Percentiles rank a stretch among this genome's conserved stretches.
Conservation (phyloP, 2,329 filamentous ascomycete species). For the Ceratocystis alfenasii region DNA sequence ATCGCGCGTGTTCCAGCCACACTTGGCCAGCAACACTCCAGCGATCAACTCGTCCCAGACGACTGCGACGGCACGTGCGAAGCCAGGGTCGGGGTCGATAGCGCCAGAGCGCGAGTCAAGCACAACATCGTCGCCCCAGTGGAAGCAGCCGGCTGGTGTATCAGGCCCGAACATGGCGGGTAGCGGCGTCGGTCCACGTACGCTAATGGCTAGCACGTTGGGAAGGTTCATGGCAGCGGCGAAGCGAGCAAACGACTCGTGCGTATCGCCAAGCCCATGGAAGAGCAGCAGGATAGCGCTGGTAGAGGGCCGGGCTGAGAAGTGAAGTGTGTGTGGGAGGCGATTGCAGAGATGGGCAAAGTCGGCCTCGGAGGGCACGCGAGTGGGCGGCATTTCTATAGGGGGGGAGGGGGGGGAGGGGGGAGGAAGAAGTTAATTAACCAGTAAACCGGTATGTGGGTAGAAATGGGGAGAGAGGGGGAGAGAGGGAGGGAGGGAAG, state of each 20-base stretch:
- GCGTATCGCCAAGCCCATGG: conserved; percentile 71
- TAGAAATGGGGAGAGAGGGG: neutral
- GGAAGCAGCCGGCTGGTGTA: conserved; percentile 32
- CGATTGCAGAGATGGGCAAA: conserved; percentile 35
- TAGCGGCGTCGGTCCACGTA: conserved; percentile 58
- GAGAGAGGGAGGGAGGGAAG: too few species aligned
- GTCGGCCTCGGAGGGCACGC: conserved; percentile 41
- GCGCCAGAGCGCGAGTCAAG: conserved; percentile 40
- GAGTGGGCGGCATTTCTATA: conserved; percentile 25
- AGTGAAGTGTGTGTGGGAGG: conserved; percentile 37
- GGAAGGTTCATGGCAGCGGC: conserved; percentile 59
- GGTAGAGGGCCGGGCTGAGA: conserved; percentile 46
- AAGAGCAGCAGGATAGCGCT: conserved; percentile 70
- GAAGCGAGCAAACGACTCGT: conserved; percentile 55
- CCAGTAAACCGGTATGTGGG: neutral
- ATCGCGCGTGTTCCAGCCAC: conserved; percentile 48
- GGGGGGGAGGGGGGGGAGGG: too few species aligned
- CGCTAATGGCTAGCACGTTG: conserved; percentile 61
- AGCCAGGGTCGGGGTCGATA: conserved; percentile 52
- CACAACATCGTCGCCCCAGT: conserved; percentile 57
- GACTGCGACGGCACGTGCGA: conserved; percentile 36
- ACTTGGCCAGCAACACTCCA: conserved; percentile 40
- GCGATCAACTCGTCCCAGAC: conserved; percentile 42
- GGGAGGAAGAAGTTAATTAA: too few species aligned
- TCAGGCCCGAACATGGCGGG: conserved; percentile 52